Base-by-base conservation (phyloP, 176 grass and related monocot genomes). In the Guadua angustifolia region DNA sequence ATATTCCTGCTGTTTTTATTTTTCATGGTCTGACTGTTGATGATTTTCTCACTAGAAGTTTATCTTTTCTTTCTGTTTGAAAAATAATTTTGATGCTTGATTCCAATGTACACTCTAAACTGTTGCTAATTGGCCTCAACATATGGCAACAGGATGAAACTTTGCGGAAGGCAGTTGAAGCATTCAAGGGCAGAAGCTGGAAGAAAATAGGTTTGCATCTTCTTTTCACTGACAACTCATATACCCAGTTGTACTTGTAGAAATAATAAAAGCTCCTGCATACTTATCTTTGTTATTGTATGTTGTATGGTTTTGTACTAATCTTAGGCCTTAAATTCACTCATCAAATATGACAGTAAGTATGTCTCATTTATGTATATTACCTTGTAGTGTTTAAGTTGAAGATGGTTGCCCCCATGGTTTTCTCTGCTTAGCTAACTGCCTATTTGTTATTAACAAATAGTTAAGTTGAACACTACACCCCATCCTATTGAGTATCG, bases 171-270 rank as follows among this genome's bases (percentile, higher is more conserved):
- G 96, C 93, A 75, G 96, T 99, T 89, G 88, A 90, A 79, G 57
- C 69, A 86, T 93, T 89, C 88, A 99, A 92, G 66, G 96, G 93
- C 81, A 99, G 88, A 95, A 92, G 90, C 64, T 99, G 96, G 96
- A 99, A 99, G 83, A 99, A 95, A 91, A 99, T 99, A 92, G 96
- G 96, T 99, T 47, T 57, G 50, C 38, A 24, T 76, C 70, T 79
- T 69, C 44, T 73, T 89, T 52, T 33, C 53, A 9, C 42, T 76
- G 12, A 32, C 66, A 76, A 62, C n/a, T 62, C 9, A 40, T 47
- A 24, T 84, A 21, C 25, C 51, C 19, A 66, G 1, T 58, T 79
- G 42, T 17, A 19, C 29, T 65, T 71, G 15, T 47, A 60, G 12
- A 67, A 61, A 45, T 26, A 14, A 14, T 26, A 49, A 49, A 19